phyloP scores from a whole-genome alignment of 2,329 filamentous ascomycete genomes.

The Tolypocladium ovalisporum region DNA sequence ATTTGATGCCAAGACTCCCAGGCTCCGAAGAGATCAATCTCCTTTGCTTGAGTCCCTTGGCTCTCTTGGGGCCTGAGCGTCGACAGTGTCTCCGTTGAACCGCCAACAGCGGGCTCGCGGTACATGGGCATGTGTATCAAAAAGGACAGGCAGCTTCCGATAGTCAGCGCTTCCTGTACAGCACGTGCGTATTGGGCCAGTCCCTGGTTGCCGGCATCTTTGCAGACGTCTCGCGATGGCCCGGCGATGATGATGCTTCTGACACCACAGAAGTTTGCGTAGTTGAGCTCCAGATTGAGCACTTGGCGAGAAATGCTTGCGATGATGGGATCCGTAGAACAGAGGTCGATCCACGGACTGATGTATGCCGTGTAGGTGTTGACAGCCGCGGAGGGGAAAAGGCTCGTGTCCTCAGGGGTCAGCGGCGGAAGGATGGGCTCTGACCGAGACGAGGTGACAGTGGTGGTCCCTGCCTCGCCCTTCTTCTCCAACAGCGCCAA shows the following conservation, averaged over 20 bases:
- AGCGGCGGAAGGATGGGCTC: constrained; percentile 56
- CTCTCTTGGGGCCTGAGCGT: constrained; percentile 22
- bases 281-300: constrained; percentile 81
- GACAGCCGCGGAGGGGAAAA: constrained; percentile 57
- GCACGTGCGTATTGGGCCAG: constrained; percentile 71
- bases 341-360: constrained; percentile 90
- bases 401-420: constrained; percentile 66
- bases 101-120: constrained; percentile 52
- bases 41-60: constrained; percentile 22
- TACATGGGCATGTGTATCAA: constrained; percentile 79
- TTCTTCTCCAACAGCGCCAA: constrained; percentile 32
- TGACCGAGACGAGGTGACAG: constrained; percentile 33
- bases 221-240: constrained; percentile 53
- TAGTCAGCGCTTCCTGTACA: constrained; percentile 65
- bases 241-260: constrained; percentile 74
- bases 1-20: constrained; percentile 96
- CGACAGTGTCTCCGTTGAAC: constrained; percentile 41
- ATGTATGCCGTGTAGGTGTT: constrained; percentile 66
- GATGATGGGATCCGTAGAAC: constrained; percentile 71
- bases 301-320: constrained; percentile 83
- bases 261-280: constrained; percentile 90
- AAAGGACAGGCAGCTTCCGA: constrained; percentile 67
- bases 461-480: constrained; percentile 25
- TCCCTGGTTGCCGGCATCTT: constrained; percentile 36
- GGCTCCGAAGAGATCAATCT: constrained; percentile 61